Conservation (phyloP, 345 rosid genomes). For the Pistacia atlantica region DNA sequence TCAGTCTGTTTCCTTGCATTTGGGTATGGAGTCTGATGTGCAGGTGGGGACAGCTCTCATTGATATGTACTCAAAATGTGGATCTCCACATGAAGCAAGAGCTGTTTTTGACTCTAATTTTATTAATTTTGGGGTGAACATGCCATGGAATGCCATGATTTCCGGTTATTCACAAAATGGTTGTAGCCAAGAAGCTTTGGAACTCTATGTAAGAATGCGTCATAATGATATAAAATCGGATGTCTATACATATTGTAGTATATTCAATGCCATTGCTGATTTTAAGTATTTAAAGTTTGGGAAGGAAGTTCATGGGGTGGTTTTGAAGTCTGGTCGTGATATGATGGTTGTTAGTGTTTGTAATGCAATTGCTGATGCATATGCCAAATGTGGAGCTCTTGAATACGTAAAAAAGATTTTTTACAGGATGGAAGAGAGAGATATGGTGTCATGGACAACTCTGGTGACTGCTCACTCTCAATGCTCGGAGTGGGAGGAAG, state of each 20-base stretch:
- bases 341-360: slow-evolving; percentile 22
- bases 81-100: slow-evolving; percentile 34
- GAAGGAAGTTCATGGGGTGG: slow-evolving; percentile 42
- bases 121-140: slow-evolving; percentile 18
- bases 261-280: slow-evolving; percentile 37
- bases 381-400: too few species aligned
- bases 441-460: too few species aligned
- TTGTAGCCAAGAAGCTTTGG: slow-evolving; percentile 32
- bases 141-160: slow-evolving; percentile 53
- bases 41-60: slow-evolving; percentile 48
- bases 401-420: too few species aligned
- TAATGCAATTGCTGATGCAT: slow-evolving; percentile 46
- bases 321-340: slow-evolving; percentile 32
- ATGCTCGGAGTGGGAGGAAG: slow-evolving; percentile 44
- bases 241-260: slow-evolving; percentile 43
- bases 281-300: slow-evolving; percentile 28
- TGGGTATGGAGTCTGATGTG: slow-evolving; percentile 12
- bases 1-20: slow-evolving; percentile 25
- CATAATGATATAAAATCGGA: slow-evolving; percentile 30
- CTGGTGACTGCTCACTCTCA: slow-evolving; percentile 23
- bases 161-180: slow-evolving; percentile 36
- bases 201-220: slow-evolving; percentile 38
- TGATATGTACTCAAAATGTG: slow-evolving; percentile 49
- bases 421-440: too few species aligned
- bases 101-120: slow-evolving; percentile 33